Evolutionary conservation across 129 eudicot species (phyloP).

Genomic region (Cynara cardunculus): DNA sequence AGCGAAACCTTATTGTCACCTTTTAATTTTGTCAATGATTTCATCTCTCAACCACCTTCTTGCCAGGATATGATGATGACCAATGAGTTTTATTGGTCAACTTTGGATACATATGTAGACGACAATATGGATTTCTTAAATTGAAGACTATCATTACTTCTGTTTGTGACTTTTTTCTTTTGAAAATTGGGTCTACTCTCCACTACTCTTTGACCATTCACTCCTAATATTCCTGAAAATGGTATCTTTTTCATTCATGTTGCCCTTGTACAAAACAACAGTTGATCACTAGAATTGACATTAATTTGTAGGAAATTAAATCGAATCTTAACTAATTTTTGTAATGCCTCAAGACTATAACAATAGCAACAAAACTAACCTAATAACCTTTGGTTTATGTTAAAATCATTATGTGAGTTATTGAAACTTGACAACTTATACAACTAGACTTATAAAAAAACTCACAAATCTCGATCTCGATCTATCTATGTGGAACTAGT

Average conservation of each 20-base stretch:
- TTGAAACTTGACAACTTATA: no score
- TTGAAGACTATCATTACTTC: not conserved
- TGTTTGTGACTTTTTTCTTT: not conserved
- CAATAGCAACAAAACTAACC: no score
- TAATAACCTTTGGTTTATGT: not conserved
- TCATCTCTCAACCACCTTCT: not conserved
- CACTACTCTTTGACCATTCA: not conserved
- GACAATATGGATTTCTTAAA: not conserved
- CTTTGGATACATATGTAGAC: constrained; percentile 5
- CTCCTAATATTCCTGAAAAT: not conserved
- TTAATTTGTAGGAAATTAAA: not conserved
- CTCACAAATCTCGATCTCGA: no score
- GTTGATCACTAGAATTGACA: not conserved
- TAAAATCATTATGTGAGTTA: no score
- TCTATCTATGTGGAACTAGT: no score
- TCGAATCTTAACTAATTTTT: not conserved
- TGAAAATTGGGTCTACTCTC: not conserved
- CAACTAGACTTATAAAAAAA: no score
- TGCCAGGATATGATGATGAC: constrained; percentile 8
- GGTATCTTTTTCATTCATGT: not conserved
- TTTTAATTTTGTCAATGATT: constrained; percentile 6
- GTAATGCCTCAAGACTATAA: not conserved
- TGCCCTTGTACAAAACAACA: not conserved
- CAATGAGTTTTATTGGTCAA: constrained; percentile 10
- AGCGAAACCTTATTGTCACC: constrained; percentile 6